Evolutionary conservation across 805 yeast genomes (phyloP).

Genomic region (Metschnikowia koreensis): DNA sequence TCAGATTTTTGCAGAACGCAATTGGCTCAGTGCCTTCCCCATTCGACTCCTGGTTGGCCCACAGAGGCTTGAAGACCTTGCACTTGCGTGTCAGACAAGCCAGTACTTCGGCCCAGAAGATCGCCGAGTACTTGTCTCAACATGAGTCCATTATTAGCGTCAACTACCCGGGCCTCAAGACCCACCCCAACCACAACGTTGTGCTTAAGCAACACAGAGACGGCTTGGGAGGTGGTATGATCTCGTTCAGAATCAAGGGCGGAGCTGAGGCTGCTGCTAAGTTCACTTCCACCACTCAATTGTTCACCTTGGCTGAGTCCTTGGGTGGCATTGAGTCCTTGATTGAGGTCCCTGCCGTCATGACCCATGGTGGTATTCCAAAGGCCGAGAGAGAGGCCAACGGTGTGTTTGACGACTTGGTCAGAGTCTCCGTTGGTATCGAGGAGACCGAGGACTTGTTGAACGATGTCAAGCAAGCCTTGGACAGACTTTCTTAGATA

Average conservation of each 20-base stretch:
- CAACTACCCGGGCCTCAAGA: conserved; percentile 78
- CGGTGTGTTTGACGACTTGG: conserved; percentile 79
- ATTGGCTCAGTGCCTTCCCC: conserved; percentile 88
- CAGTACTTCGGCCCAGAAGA: conserved; percentile 58
- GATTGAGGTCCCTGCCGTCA: conserved; percentile 83
- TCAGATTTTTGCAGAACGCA: conserved; percentile 81
- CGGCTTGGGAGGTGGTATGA: conserved; percentile 88
- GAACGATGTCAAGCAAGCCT: conserved; percentile 67
- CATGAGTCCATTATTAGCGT: conserved; percentile 60
- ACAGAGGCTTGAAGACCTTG: conserved; percentile 85
- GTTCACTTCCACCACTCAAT: conserved; percentile 69
- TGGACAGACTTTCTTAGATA: conserved; percentile 6
- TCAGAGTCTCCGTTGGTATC: conserved; percentile 83
- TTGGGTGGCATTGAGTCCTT: conserved; percentile 87
- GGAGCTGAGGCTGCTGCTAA: conserved; percentile 74
- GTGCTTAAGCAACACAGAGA: conserved; percentile 77
- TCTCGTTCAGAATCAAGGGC: conserved; percentile 81
- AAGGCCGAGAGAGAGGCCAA: conserved; percentile 70
- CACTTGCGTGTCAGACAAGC: conserved; percentile 78
- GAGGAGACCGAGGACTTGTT: conserved; percentile 79
- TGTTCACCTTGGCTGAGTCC: conserved; percentile 86
- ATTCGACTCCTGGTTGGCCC: conserved; percentile 90
- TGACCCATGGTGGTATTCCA: conserved; percentile 93
- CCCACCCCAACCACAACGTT: conserved; percentile 61
- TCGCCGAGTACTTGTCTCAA: conserved; percentile 60